Evolutionary conservation across 768 basidiomycete genomes (phyloP), one percentile per base, ranked within the genome.

Genomic region (Harrya chromipes): DNA sequence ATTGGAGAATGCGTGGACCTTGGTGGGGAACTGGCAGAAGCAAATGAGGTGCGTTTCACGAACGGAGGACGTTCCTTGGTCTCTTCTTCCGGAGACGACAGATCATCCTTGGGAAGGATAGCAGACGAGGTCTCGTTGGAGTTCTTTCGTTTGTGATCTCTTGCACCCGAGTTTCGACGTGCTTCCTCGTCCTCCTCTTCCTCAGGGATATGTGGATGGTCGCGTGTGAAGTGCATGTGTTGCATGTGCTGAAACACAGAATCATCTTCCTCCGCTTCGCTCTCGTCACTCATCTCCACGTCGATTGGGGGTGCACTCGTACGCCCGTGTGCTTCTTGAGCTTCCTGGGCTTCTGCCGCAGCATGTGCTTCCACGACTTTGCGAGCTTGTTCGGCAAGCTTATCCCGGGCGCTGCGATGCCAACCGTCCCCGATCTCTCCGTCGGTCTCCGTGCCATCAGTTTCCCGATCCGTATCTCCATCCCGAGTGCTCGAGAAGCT

Each of bases 221-320:
- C 70, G 41, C 78, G 68, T 45, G 70, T 69, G 42, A 71, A 64
- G 47, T 54, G 69, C 51, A 73, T 68, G 66, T 56, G 70, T 36
- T 62, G 61, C 37, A 74, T 71, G 52, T 66, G 76, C 7, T 64
- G 61, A 24, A 61, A 49, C 4, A 55, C 63, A 37, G 73, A 46
- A 36, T 81, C 79, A 1, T 78, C 80, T 47, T 87, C 85, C 19
- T 76, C 79, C 35, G 60, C 76, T n/a, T 87, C 88, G 55, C 87
- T 88, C 64, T 89, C 87, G 63, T 90, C 89, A 56, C 87, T 89
- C 58, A 88, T 46, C 61, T 90, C 87, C 23, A 85, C 81, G 23
- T 83, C 77, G 38, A 89, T 87, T 4, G 88, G 87, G 7, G 85
- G 87, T 13, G 70, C 76, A 20, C 66, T 56, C 16, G 71, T 63